phyloP scores from a whole-genome alignment of 441 rosid genomes.

The Mallotus repandus region DNA sequence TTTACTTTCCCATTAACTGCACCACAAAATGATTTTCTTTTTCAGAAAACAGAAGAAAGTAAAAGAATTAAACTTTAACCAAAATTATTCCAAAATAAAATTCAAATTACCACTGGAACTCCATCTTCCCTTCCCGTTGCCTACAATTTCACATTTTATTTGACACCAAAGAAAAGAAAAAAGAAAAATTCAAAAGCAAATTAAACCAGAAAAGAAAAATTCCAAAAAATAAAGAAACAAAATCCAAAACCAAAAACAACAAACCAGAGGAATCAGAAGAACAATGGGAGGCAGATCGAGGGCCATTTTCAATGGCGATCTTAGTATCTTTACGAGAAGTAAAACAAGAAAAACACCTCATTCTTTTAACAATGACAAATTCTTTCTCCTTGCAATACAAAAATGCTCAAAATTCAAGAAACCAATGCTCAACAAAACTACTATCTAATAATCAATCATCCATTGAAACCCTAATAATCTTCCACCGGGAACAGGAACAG shows the following conservation, averaged over 20 bases:
- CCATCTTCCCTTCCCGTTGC: constrained; percentile 36
- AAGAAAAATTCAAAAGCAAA: neutral
- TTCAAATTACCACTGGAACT: constrained; percentile 29
- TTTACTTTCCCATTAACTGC: constrained; percentile 37
- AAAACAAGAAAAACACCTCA: constrained; percentile 84
- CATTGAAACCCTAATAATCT: neutral
- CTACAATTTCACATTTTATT: constrained; percentile 24
- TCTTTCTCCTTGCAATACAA: neutral
- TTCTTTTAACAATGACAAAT: constrained; percentile 14
- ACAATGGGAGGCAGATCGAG: constrained; percentile 49
- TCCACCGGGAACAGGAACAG: neutral
- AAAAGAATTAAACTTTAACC: neutral
- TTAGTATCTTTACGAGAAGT: constrained; percentile 43
- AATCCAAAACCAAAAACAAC: neutral
- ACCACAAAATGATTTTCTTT: neutral
- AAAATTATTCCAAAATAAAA: neutral
- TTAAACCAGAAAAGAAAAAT: neutral
- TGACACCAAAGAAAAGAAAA: neutral
- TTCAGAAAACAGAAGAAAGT: neutral
- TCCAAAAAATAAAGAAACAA: neutral
- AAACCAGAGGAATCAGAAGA: constrained; percentile 51
- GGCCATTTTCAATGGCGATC: constrained; percentile 53
- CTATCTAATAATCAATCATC: neutral
- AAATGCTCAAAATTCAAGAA: neutral
- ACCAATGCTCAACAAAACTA: neutral